These are phyloP conservation scores for Leptomonas pyrrhocoris DNA, from an alignment of 208 protist species.

Conservation along the genomic window DNA sequence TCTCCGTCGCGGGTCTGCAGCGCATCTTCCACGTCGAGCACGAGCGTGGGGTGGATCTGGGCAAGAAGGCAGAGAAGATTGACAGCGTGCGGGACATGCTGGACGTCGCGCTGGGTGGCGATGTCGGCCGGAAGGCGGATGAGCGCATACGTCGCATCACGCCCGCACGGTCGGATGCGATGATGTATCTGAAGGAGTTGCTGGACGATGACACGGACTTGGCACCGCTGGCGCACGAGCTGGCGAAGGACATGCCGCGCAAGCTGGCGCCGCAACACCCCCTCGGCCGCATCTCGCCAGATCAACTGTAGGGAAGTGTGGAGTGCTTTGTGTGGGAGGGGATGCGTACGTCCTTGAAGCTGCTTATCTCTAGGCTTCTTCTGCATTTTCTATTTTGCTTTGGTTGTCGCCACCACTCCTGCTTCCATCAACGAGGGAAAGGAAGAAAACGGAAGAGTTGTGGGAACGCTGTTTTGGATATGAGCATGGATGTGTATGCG, in stretches of 20 bases:
- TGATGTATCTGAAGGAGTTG: slow-evolving; percentile 87
- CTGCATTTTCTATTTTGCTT: neutral
- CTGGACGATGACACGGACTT: slow-evolving; percentile 90
- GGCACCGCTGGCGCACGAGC: slow-evolving; percentile 56
- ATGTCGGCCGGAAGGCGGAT: slow-evolving; percentile 71
- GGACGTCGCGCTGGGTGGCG: slow-evolving; percentile 80
- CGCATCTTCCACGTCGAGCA: slow-evolving; percentile 84
- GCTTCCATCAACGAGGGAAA: neutral
- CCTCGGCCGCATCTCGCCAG: slow-evolving; percentile 57
- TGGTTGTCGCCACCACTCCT: neutral
- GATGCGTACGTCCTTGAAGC: neutral
- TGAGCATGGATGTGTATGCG: no score
- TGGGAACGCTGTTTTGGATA: no score
- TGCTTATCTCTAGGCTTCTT: no score
- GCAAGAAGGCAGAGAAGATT: slow-evolving; percentile 85
- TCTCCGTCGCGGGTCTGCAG: slow-evolving; percentile 81
- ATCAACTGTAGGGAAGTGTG: slow-evolving; percentile 44
- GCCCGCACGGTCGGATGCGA: slow-evolving; percentile 51
- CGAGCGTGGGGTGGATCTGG: slow-evolving; percentile 82
- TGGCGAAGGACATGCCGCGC: slow-evolving; percentile 72
- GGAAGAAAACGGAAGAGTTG: neutral
- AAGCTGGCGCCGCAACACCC: slow-evolving; percentile 70
- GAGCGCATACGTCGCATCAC: slow-evolving; percentile 75
- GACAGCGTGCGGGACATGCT: slow-evolving; percentile 80
- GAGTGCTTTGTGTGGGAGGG: neutral